phyloP scores from a whole-genome alignment of 1,284 basidiomycete genomes.

The Ceratobasidium sp. region DNA sequence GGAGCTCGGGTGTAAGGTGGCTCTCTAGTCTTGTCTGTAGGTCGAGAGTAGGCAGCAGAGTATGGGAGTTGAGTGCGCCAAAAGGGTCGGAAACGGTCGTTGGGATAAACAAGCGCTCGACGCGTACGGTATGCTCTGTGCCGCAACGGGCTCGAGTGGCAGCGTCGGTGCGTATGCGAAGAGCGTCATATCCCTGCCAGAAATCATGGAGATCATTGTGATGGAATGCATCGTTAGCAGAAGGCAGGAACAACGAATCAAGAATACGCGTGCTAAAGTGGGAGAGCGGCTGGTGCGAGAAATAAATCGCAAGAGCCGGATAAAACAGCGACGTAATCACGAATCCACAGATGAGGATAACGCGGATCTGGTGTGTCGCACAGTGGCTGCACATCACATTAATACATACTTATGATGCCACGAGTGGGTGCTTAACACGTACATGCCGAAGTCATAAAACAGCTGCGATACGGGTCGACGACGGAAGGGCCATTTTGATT shows the following conservation, averaged over 20 bases:
- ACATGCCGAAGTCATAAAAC: conserved; percentile 37
- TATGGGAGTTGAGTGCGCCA: conserved; percentile 64
- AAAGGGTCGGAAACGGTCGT: conserved; percentile 60
- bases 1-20: conserved; percentile 50
- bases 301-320: conserved; percentile 85
- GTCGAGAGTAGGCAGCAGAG: conserved; percentile 65
- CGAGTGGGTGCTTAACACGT: background rate
- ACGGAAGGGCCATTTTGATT: conserved; percentile 22
- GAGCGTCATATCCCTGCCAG: conserved; percentile 66
- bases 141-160: conserved; percentile 73
- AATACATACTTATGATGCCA: background rate
- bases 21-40: conserved; percentile 65
- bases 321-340: conserved; percentile 97
- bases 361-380: conserved; percentile 89
- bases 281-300: conserved; percentile 70
- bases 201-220: conserved; percentile 64
- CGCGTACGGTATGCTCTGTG: conserved; percentile 73
- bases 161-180: conserved; percentile 73
- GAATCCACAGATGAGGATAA: conserved; percentile 90
- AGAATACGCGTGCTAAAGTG: conserved; percentile 62
- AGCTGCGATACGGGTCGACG: conserved; percentile 31
- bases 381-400: conserved; percentile 63
- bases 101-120: conserved; percentile 76
- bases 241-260: conserved; percentile 58
- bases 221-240: conserved; percentile 40